These are phyloP conservation scores for Dictyostelium citrinum DNA, from an alignment of 78 protist species.

Conservation along the genomic window DNA sequence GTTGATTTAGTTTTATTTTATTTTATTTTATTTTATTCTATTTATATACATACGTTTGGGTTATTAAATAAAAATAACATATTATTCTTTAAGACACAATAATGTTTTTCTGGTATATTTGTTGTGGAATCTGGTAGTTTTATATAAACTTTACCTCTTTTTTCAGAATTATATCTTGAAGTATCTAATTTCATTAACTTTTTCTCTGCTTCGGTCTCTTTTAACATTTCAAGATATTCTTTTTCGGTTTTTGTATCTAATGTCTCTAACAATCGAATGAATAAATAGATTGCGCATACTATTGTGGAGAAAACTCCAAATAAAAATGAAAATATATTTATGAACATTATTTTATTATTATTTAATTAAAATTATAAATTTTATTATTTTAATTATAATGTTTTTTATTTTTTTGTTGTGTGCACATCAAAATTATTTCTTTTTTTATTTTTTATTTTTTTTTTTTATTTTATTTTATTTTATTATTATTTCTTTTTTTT, in stretches of 20 bases:
- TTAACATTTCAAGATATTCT: conserved; percentile 28
- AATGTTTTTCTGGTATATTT: conserved; percentile 26
- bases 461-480: background rate
- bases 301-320: conserved; percentile 54
- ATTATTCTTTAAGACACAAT: conserved; percentile 51
- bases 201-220: background rate
- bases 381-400: background rate
- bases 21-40: background rate
- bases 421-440: background rate
- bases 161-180: conserved; percentile 34
- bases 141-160: conserved; percentile 42
- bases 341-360: background rate
- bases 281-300: conserved; percentile 44
- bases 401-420: background rate
- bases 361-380: background rate
- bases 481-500: background rate
- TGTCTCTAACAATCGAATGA: conserved; percentile 44
- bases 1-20: background rate
- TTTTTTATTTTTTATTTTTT: background rate
- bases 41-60: conserved; percentile 34
- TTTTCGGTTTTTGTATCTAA: conserved; percentile 34
- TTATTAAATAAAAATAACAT: conserved; percentile 44
- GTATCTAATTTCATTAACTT: conserved; percentile 26
- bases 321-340: conserved; percentile 61
- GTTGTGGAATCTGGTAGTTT: conserved; percentile 23